These are phyloP conservation scores for Madurella fahalii DNA, from an alignment of 2,329 filamentous ascomycete genomes.

Conservation along the genomic window DNA sequence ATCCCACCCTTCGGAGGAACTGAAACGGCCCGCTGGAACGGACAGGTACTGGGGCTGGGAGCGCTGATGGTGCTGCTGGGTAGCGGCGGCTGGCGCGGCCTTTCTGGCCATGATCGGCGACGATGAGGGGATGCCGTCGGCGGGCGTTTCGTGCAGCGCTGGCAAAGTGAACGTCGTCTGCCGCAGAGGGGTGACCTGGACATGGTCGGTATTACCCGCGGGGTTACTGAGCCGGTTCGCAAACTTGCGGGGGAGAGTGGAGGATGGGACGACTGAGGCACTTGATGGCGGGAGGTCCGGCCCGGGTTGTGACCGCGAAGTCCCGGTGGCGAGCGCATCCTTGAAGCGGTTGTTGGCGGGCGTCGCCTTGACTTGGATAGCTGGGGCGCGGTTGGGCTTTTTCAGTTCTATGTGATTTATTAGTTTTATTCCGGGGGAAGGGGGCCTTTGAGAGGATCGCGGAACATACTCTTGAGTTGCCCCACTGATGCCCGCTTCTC, in stretches of 20 bases:
- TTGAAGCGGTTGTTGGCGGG: slow-evolving; percentile 53
- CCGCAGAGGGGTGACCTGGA: slow-evolving; percentile 26
- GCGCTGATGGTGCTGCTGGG: not conserved
- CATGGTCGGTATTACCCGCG: slow-evolving; percentile 20
- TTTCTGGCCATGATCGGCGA: slow-evolving; percentile 25
- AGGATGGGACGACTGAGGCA: slow-evolving; percentile 27
- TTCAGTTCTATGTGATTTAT: slow-evolving; percentile 43
- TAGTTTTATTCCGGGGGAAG: not conserved
- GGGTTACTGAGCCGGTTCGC: slow-evolving; percentile 10
- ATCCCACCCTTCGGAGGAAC: not conserved
- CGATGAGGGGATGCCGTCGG: slow-evolving; percentile 9
- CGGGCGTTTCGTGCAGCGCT: slow-evolving; percentile 7
- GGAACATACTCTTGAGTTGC: slow-evolving; percentile 47
- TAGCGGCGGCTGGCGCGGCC: not conserved
- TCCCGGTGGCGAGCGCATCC: slow-evolving; percentile 41
- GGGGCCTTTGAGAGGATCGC: not conserved
- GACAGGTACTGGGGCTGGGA: not conserved
- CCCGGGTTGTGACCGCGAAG: slow-evolving; percentile 6
- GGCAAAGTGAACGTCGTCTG: slow-evolving; percentile 6
- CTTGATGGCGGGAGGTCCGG: slow-evolving; percentile 36
- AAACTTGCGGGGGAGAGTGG: slow-evolving; percentile 25
- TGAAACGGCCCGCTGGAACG: not conserved
- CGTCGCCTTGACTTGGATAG: slow-evolving; percentile 54
- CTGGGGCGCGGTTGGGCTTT: slow-evolving; percentile 43
- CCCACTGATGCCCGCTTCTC: slow-evolving; percentile 55